phyloP scores from a whole-genome alignment of 345 rosid species.

The Aurinia saxatilis region DNA sequence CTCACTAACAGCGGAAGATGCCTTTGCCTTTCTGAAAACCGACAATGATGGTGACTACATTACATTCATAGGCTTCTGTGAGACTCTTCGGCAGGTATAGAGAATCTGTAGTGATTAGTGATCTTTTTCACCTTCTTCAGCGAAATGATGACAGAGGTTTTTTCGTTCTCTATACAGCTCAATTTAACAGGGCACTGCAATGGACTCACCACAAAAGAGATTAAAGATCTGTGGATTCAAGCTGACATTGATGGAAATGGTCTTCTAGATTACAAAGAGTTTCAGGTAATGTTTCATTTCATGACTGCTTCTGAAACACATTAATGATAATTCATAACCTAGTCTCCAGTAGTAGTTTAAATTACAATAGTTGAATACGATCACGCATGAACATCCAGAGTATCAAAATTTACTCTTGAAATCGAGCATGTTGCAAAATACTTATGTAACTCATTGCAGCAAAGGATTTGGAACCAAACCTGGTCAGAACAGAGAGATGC shows the following conservation, averaged over 20 bases:
- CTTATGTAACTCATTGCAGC: slow-evolving; percentile 37
- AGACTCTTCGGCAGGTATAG: slow-evolving; percentile 74
- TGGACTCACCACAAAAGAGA: slow-evolving; percentile 75
- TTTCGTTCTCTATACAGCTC: slow-evolving; percentile 41
- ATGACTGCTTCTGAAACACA: no score
- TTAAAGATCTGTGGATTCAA: slow-evolving; percentile 68
- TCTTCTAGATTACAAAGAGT: slow-evolving; percentile 65
- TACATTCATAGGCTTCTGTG: slow-evolving; percentile 63
- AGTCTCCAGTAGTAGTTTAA: no score
- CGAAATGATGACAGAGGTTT: background rate
- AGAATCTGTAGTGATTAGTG: no score
- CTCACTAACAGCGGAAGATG: slow-evolving; percentile 60
- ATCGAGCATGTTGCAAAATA: background rate
- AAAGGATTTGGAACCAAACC: slow-evolving; percentile 65
- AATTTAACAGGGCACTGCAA: slow-evolving; percentile 60
- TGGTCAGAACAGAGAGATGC: slow-evolving; percentile 45
- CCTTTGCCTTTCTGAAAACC: slow-evolving; percentile 69
- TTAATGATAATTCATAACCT: background rate
- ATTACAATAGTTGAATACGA: background rate
- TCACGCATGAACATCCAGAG: background rate
- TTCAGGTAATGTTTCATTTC: slow-evolving; percentile 56
- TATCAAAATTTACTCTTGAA: background rate
- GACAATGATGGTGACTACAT: slow-evolving; percentile 50
- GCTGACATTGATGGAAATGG: slow-evolving; percentile 78
- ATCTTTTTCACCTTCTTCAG: background rate